Percentiles rank a stretch among this genome's conserved stretches.
phyloP scores from a whole-genome alignment of 495 filamentous ascomycete species.

The Sphaerosporella brunnea region DNA sequence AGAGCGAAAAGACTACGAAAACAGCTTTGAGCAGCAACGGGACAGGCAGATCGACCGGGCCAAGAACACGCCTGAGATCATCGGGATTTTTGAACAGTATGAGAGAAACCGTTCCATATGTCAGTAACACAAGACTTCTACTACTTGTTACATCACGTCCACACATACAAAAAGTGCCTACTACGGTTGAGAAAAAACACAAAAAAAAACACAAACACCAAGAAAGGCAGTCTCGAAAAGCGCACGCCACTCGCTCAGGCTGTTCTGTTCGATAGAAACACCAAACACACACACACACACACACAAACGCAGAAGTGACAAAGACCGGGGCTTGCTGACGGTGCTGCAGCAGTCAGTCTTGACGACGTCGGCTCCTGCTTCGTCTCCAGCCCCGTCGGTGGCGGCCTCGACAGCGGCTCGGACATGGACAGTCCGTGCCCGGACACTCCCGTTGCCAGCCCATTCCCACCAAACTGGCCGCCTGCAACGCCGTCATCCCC shows the following conservation, averaged over 20 bases:
- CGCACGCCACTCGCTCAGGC: no score
- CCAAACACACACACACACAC: no score
- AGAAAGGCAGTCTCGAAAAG: no score
- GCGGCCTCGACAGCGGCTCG: not conserved
- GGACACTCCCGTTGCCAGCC: not conserved
- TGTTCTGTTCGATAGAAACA: no score
- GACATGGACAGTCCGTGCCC: not conserved
- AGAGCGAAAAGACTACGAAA: conserved; percentile 12
- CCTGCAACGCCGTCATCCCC: no score
- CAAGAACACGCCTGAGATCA: conserved; percentile 22
- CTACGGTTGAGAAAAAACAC: not conserved
- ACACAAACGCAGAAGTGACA: no score
- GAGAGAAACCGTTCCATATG: conserved; percentile 6
- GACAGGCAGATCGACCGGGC: conserved; percentile 17
- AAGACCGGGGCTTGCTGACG: not conserved
- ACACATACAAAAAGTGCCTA: not conserved
- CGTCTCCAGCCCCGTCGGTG: no score
- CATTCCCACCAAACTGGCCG: no score
- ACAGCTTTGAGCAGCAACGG: conserved; percentile 14
- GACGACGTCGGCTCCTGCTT: no score
- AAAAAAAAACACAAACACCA: not conserved
- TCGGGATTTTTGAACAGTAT: conserved; percentile 19
- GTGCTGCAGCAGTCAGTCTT: not conserved
- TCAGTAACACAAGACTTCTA: not conserved
- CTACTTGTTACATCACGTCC: no score